phyloP scores from a whole-genome alignment of 208 protist species.

The Leishmania gerbilli region DNA sequence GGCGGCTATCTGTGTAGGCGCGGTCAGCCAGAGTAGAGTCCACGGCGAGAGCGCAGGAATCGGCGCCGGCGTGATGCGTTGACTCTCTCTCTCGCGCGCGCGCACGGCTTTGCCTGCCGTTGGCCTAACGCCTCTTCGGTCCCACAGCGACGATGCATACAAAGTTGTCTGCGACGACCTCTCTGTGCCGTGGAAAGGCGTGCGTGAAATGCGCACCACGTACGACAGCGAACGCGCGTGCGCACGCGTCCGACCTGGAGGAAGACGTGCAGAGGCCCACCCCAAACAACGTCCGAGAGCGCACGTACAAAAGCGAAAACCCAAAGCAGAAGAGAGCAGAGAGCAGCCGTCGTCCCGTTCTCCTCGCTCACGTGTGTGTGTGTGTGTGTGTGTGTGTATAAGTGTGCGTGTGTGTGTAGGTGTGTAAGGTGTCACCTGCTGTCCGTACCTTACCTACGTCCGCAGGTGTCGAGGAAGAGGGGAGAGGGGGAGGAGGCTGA shows the following conservation, averaged over 20 bases:
- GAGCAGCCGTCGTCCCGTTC: background rate
- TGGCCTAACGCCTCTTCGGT: background rate
- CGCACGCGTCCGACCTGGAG: background rate
- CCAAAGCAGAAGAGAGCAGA: background rate
- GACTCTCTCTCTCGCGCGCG: background rate
- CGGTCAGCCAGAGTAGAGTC: background rate
- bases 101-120: background rate
- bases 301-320: background rate
- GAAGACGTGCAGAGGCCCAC: background rate
- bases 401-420: background rate
- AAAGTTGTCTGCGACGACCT: background rate
- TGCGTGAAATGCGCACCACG: background rate
- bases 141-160: background rate
- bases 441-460: no score
- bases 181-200: background rate
- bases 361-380: background rate
- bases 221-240: background rate
- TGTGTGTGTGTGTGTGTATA: no score
- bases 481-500: background rate
- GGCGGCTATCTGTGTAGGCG: background rate
- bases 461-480: background rate
- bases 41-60: background rate
- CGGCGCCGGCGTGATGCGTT: background rate
- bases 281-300: no score
- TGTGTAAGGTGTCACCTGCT: background rate